Evolutionary conservation across 2,329 filamentous ascomycete genomes (phyloP).

Genomic region (Ceratocystis diversiconidia): DNA sequence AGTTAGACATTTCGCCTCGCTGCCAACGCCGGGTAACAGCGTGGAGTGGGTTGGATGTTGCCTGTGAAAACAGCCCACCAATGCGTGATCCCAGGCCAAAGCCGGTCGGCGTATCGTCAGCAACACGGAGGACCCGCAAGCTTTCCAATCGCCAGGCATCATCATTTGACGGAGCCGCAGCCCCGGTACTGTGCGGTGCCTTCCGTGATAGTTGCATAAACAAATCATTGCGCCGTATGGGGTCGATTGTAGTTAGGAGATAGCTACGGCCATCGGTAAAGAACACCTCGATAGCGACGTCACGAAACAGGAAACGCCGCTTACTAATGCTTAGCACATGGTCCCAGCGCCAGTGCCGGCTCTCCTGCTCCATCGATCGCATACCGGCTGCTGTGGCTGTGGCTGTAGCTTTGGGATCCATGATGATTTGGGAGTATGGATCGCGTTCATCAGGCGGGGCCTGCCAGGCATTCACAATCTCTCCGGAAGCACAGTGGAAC

Average conservation of each 20-base stretch:
- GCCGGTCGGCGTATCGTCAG: slow-evolving; percentile 14
- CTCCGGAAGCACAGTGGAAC: slow-evolving; percentile 85
- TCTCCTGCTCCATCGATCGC: slow-evolving; percentile 54
- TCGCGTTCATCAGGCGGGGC: slow-evolving; percentile 85
- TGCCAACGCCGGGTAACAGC: slow-evolving; percentile 73
- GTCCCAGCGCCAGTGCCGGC: slow-evolving; percentile 82
- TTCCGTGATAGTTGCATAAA: slow-evolving; percentile 61
- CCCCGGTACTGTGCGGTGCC: slow-evolving; percentile 62
- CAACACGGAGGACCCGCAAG: slow-evolving; percentile 40
- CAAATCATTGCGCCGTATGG: slow-evolving; percentile 61
- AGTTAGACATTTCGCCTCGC: slow-evolving; percentile 91
- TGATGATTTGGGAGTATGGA: slow-evolving; percentile 87
- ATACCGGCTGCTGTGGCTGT: not conserved
- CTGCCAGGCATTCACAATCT: slow-evolving; percentile 94
- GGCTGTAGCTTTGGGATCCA: slow-evolving; percentile 32
- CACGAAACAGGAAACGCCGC: slow-evolving; percentile 82
- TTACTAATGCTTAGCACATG: slow-evolving; percentile 95
- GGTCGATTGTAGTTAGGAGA: slow-evolving; percentile 69
- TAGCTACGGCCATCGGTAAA: slow-evolving; percentile 96
- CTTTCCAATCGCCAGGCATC: slow-evolving; percentile 87
- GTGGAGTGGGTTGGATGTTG: slow-evolving; percentile 52
- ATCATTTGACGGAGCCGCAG: slow-evolving; percentile 48
- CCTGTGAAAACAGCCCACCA: slow-evolving; percentile 78
- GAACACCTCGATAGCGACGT: slow-evolving; percentile 93
- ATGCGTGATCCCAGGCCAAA: slow-evolving; percentile 45